Percentiles rank a stretch among this genome's conserved stretches.
phyloP scores from a whole-genome alignment of 169 alveolate genomes.

The Plasmodium sp. region DNA sequence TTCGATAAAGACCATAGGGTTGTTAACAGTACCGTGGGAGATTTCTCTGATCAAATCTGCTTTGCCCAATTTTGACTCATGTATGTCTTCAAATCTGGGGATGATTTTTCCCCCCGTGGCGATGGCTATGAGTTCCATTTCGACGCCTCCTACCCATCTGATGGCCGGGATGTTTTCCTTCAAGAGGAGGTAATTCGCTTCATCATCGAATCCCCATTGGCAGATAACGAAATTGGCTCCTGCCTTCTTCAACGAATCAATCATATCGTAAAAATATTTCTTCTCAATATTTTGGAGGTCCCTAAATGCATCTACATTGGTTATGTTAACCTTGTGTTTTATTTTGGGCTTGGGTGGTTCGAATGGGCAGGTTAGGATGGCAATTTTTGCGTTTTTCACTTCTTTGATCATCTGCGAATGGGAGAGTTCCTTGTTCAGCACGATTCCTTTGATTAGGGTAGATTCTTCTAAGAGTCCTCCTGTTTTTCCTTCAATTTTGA shows the following conservation, averaged over 20 bases:
- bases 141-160: conserved; percentile 99
- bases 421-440: conserved; percentile 98
- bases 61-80: conserved; percentile 95
- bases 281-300: conserved; percentile 91
- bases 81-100: conserved; percentile 96
- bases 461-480: conserved; percentile 98
- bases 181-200: conserved; percentile 94
- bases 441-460: conserved; percentile 95
- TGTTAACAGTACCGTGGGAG: conserved; percentile 96
- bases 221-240: conserved; percentile 98
- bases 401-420: conserved; percentile 99
- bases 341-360: conserved; percentile 99
- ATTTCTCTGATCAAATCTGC: conserved; percentile 95
- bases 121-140: conserved; percentile 98
- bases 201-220: conserved; percentile 99
- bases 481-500: conserved; percentile 96
- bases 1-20: conserved; percentile 95
- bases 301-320: conserved; percentile 96
- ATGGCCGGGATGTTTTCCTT: conserved; percentile 95
- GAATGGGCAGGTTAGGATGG: conserved; percentile 99
- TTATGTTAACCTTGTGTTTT: conserved; percentile 98
- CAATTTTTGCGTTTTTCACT: conserved; percentile 95
- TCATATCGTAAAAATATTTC: conserved; percentile 96
- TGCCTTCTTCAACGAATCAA: conserved; percentile 92
- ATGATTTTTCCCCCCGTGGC: conserved; percentile 99